Evolutionary conservation across 2,329 filamentous ascomycete genomes (phyloP).

Genomic region (Fusarium globosum): DNA sequence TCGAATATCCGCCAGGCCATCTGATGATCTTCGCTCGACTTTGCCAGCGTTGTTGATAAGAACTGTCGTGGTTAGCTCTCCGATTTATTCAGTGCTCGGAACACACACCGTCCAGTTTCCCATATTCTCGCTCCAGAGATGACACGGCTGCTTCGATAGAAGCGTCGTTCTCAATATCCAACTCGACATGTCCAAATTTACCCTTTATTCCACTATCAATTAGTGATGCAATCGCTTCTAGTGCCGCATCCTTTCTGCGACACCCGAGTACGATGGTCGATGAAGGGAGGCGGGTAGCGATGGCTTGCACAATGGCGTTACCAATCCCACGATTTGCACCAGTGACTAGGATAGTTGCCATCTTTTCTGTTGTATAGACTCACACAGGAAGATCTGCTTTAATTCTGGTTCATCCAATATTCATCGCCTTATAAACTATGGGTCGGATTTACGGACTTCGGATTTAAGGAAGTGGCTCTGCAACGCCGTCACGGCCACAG

Average conservation of each 20-base stretch:
- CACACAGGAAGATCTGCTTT: accelerated
- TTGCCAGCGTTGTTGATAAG: conserved; percentile 11
- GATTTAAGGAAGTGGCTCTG: background rate
- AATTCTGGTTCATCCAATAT: background rate
- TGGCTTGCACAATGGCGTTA: conserved; percentile 12
- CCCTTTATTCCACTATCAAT: background rate
- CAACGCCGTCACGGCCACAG: background rate
- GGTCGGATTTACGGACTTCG: background rate
- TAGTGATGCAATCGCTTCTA: background rate
- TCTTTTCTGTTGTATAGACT: background rate
- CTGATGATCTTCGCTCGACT: background rate
- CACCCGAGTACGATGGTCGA: conserved; percentile 10
- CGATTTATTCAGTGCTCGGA: accelerated
- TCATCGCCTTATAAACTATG: background rate
- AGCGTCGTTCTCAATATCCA: conserved; percentile 3
- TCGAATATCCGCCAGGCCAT: background rate
- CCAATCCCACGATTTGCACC: conserved; percentile 22
- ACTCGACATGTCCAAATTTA: background rate
- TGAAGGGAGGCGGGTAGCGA: background rate
- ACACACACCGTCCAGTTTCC: background rate
- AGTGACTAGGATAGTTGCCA: background rate
- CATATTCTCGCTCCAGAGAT: background rate
- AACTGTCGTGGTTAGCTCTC: background rate
- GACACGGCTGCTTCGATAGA: background rate
- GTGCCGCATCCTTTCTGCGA: background rate